Conservation (phyloP, 1,284 basidiomycete species). For the Ceratobasidium sp. region DNA sequence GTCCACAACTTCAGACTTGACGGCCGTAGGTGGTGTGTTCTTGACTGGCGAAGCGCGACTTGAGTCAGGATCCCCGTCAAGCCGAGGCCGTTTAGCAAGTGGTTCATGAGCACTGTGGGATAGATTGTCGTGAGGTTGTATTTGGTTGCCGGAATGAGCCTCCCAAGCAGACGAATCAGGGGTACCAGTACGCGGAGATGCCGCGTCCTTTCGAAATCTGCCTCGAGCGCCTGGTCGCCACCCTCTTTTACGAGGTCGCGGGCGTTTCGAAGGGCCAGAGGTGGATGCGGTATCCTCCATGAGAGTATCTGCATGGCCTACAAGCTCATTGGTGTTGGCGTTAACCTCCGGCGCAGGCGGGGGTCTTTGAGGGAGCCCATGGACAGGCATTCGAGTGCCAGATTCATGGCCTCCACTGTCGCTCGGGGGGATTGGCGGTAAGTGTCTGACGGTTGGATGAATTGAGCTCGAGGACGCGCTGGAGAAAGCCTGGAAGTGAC, state of each 20-base stretch:
- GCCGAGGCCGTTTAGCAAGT: conserved; percentile 25
- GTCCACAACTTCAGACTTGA: neutral
- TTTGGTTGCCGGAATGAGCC: neutral
- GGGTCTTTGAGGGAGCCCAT: neutral
- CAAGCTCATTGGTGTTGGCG: neutral
- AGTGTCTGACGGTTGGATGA: neutral
- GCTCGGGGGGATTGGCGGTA: neutral
- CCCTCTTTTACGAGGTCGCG: conserved; percentile 2
- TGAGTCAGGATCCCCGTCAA: neutral
- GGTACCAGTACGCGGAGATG: too few relatives aligned
- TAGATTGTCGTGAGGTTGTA: neutral
- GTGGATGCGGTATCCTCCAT: neutral
- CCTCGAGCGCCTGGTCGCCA: neutral
- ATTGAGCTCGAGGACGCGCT: neutral
- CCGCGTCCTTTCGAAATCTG: neutral
- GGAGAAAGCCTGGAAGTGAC: neutral
- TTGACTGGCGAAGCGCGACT: neutral
- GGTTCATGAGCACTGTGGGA: neutral
- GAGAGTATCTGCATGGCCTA: neutral
- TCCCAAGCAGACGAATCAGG: neutral
- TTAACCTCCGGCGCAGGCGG: neutral
- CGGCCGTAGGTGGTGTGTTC: neutral
- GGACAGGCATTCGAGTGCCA: too few relatives aligned
- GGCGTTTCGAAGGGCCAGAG: neutral
- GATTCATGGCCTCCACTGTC: neutral